These are phyloP conservation scores for Puccinia novopanici DNA, from an alignment of 1,284 basidiomycete species.

Conservation along the genomic window DNA sequence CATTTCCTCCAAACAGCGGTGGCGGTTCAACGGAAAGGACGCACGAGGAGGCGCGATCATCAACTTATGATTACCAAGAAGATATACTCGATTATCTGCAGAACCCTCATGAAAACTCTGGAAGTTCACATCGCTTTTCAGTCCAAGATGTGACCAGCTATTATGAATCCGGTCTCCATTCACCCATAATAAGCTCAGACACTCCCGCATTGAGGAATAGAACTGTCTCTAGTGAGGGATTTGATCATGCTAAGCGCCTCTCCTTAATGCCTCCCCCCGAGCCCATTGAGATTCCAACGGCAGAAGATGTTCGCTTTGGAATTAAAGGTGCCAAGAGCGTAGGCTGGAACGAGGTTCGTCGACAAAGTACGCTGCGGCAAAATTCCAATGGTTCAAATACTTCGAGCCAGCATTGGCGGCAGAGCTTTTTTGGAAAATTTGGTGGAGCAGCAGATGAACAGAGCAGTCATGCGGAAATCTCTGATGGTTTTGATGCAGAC, in stretches of 20 bases:
- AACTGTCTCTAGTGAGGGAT: conserved; percentile 5
- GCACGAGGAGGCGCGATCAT: background rate
- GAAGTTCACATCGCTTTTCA: background rate
- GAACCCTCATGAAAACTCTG: background rate
- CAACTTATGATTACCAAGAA: conserved; percentile 18
- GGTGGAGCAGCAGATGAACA: conserved; percentile 6
- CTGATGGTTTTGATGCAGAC: background rate
- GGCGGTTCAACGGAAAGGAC: background rate
- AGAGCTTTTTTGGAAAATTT: conserved; percentile 48
- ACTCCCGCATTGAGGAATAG: background rate
- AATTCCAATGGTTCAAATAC: background rate
- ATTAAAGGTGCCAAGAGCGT: conserved; percentile 49
- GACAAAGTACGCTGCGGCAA: conserved; percentile 21
- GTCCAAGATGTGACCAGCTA: background rate
- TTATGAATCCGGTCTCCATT: conserved; percentile 27
- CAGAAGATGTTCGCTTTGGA: conserved; percentile 50
- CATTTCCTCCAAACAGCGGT: conserved; percentile 13
- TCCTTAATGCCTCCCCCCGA: conserved; percentile 44
- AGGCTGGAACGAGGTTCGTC: conserved; percentile 44
- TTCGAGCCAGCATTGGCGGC: conserved; percentile 31
- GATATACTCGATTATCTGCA: background rate
- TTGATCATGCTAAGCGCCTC: conserved; percentile 18
- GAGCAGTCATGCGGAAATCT: background rate
- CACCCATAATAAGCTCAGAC: background rate
- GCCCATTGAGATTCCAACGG: conserved; percentile 49